Conservation (phyloP, 2,329 filamentous ascomycete genomes). For the Paracamarosporium sp. region DNA sequence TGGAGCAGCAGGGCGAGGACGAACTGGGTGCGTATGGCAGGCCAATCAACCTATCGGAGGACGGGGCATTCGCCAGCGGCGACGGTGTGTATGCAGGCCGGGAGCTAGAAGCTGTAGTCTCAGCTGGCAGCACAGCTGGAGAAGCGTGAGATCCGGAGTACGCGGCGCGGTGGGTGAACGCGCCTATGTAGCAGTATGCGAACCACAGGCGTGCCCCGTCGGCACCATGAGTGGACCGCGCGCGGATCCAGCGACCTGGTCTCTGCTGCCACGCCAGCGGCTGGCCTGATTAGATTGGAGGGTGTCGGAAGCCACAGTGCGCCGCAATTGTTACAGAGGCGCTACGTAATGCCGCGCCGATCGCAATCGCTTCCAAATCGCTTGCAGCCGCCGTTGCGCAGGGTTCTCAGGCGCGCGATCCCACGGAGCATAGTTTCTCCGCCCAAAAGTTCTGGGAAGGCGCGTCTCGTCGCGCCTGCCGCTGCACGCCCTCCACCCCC, state of each 20-base stretch:
- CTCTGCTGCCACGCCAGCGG: background rate
- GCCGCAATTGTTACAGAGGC: background rate
- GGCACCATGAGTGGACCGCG: background rate
- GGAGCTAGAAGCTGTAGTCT: background rate
- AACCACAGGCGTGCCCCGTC: background rate
- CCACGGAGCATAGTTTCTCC: background rate
- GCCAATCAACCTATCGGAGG: background rate
- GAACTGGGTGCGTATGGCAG: background rate
- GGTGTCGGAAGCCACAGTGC: background rate
- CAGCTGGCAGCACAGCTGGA: background rate
- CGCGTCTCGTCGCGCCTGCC: background rate
- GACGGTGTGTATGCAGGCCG: background rate
- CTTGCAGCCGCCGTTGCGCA: background rate
- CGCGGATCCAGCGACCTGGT: background rate
- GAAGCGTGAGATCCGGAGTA: background rate
- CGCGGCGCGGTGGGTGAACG: background rate
- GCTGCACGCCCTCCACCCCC: background rate
- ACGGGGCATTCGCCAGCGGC: background rate
- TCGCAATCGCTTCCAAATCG: background rate
- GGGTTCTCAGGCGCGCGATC: background rate
- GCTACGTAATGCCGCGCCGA: conserved; percentile 2
- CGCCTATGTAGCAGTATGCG: background rate
- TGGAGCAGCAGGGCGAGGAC: background rate
- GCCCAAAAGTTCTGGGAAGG: background rate
- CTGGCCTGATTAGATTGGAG: background rate